phyloP scores from a whole-genome alignment of 805 yeast species.

The Candida parachauliodes region DNA sequence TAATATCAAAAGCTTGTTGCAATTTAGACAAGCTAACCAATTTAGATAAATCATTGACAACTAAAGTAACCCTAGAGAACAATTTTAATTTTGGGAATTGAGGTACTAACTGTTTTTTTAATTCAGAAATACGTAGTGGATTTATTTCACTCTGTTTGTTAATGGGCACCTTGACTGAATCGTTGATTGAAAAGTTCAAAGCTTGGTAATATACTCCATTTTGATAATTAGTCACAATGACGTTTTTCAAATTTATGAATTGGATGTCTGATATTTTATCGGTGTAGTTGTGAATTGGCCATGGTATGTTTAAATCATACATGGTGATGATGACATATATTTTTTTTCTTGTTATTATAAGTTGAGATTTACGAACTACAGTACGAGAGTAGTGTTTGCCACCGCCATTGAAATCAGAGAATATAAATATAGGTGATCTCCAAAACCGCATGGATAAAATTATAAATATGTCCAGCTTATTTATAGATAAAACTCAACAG shows the following conservation, averaged over 20 bases:
- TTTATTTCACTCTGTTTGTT: conserved; percentile 43
- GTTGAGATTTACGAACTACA: no score
- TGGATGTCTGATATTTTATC: conserved; percentile 40
- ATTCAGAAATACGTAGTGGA: conserved; percentile 30
- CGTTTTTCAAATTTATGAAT: conserved; percentile 42
- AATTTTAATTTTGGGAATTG: conserved; percentile 35
- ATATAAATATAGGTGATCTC: not conserved
- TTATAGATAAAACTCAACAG: conserved; percentile 19
- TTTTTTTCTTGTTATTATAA: conserved; percentile 4
- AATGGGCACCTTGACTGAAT: conserved; percentile 50
- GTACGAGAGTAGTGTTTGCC: no score
- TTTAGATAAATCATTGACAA: conserved; percentile 73
- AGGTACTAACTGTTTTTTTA: conserved; percentile 12
- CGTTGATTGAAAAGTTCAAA: conserved; percentile 58
- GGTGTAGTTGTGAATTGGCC: conserved; percentile 58
- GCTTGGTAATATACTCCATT: conserved; percentile 78
- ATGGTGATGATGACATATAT: conserved; percentile 11
- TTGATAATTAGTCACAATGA: conserved; percentile 50
- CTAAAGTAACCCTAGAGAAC: conserved; percentile 71
- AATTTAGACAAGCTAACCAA: conserved; percentile 56
- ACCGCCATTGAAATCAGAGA: conserved; percentile 9
- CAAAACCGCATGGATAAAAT: no score
- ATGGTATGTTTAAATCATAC: conserved; percentile 67
- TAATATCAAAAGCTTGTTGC: conserved; percentile 61
- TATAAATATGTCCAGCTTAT: conserved; percentile 10